A percentile compares a stretch with the other conserved stretches of the same genome.
These are phyloP conservation scores for Cladosporium sp. DNA, from an alignment of 2,329 filamentous ascomycete genomes.

Conservation along the genomic window DNA sequence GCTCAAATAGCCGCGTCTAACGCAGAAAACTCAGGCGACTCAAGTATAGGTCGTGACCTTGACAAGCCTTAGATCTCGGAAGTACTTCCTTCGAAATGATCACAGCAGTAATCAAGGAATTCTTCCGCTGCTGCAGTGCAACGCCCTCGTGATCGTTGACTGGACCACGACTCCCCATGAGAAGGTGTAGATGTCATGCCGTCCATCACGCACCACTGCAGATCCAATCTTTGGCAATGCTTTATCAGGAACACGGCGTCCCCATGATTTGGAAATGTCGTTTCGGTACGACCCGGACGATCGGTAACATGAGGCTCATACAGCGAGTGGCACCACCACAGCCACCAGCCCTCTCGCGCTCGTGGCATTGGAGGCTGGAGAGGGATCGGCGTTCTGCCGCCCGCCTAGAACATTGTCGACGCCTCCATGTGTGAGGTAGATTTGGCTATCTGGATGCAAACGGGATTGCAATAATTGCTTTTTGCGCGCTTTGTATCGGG, in stretches of 20 bases:
- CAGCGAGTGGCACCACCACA: not conserved
- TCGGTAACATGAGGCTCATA: slow-evolving; percentile 9
- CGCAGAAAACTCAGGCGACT: not conserved
- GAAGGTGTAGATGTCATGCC: not conserved
- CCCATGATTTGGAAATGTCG: slow-evolving; percentile 12
- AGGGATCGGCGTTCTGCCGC: not conserved
- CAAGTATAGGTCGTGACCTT: not conserved
- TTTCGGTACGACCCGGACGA: not conserved
- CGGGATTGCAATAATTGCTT: not conserved
- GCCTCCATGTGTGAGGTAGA: slow-evolving; percentile 2
- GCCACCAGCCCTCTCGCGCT: not conserved
- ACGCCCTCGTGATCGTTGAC: not conserved
- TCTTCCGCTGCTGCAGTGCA: not conserved
- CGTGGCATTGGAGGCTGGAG: slow-evolving; percentile 10
- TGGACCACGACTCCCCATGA: not conserved
- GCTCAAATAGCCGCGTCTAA: not conserved
- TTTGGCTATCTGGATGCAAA: not conserved
- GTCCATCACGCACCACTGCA: not conserved
- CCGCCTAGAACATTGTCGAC: not conserved
- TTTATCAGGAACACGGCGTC: not conserved
- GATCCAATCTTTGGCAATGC: not conserved
- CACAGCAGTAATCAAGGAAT: not conserved
- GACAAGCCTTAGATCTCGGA: not conserved
- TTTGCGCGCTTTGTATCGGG: not conserved
- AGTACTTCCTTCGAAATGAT: not conserved